Evolutionary conservation across 2,329 filamentous ascomycete species (phyloP).

Genomic region (Byssothecium circinans): DNA sequence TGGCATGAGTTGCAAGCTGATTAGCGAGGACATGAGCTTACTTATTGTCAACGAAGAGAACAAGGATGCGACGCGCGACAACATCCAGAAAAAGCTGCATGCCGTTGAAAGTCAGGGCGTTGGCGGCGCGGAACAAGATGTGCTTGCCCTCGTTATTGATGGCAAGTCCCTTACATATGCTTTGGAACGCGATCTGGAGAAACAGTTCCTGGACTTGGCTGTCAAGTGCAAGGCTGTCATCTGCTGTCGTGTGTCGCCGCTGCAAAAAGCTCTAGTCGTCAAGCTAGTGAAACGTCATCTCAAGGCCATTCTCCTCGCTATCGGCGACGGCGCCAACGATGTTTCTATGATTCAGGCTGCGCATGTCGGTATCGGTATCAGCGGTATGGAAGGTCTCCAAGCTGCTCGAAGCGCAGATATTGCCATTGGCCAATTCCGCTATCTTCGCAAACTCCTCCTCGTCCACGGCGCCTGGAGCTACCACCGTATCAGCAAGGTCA

Average conservation of each 20-base stretch:
- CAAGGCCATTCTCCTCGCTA: conserved; percentile 88
- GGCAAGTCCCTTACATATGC: conserved; percentile 94
- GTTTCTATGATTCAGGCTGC: conserved; percentile 99
- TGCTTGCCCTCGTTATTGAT: conserved; percentile 89
- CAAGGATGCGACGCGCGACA: conserved; percentile 77
- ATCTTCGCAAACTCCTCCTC: conserved; percentile 86
- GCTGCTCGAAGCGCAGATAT: conserved; percentile 95
- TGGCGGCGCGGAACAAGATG: conserved; percentile 76
- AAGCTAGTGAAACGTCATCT: conserved; percentile 96
- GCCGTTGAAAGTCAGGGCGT: conserved; percentile 83
- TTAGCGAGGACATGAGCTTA: conserved; percentile 98
- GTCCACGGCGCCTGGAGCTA: conserved; percentile 98
- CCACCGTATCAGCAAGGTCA: conserved; percentile 93
- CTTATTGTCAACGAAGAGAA: conserved; percentile 93
- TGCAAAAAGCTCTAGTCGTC: conserved; percentile 96
- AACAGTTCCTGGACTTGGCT: conserved; percentile 87
- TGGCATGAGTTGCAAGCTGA: conserved; percentile 98
- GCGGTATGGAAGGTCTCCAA: conserved; percentile 93
- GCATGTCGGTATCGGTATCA: conserved; percentile 96
- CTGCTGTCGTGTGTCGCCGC: conserved; percentile 90
- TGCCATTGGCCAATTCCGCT: conserved; percentile 93
- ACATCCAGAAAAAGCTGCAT: conserved; percentile 89
- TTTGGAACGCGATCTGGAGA: conserved; percentile 90
- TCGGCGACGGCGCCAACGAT: conserved; percentile 97
- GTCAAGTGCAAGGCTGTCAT: conserved; percentile 98